A percentile compares a stretch with the other conserved stretches of the same genome.
These are phyloP conservation scores for Diplodia seriata DNA, from an alignment of 2,329 filamentous ascomycete genomes.

Conservation along the genomic window DNA sequence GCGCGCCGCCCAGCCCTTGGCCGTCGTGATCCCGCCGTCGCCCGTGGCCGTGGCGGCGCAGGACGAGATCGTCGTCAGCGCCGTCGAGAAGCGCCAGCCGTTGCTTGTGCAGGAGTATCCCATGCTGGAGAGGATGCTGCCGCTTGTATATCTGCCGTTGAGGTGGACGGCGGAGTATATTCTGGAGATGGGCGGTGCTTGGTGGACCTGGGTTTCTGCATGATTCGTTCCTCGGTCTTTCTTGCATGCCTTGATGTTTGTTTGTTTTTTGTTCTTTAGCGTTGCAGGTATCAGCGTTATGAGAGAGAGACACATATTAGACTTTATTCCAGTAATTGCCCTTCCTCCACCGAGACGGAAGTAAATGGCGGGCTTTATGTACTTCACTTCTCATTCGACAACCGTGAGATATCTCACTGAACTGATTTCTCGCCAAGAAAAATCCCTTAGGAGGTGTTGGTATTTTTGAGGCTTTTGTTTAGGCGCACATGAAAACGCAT, in stretches of 20 bases:
- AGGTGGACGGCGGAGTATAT: slow-evolving; percentile 12
- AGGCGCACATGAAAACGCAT: too few species aligned
- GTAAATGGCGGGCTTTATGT: too few species aligned
- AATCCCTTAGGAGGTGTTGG: too few species aligned
- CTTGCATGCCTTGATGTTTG: background rate
- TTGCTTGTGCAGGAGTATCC: slow-evolving; percentile 2
- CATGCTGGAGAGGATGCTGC: background rate
- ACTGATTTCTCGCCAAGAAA: too few species aligned
- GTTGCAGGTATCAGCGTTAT: background rate
- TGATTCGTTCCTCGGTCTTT: background rate
- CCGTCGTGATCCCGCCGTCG: background rate
- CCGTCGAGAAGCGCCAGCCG: slow-evolving; percentile 8
- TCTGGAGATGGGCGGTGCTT: background rate
- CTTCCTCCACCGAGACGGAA: background rate
- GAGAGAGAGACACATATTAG: background rate
- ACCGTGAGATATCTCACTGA: too few species aligned
- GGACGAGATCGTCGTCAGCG: slow-evolving; percentile 4
- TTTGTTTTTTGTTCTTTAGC: background rate
- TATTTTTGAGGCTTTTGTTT: too few species aligned
- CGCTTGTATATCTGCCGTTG: slow-evolving; percentile 9
- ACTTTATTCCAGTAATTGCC: background rate
- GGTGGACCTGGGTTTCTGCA: slow-evolving; percentile 2
- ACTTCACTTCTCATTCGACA: background rate
- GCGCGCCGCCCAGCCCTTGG: slow-evolving; percentile 27
- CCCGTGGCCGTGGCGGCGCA: background rate